phyloP scores from a whole-genome alignment of 768 basidiomycete genomes.

The Dentipellis sp. region DNA sequence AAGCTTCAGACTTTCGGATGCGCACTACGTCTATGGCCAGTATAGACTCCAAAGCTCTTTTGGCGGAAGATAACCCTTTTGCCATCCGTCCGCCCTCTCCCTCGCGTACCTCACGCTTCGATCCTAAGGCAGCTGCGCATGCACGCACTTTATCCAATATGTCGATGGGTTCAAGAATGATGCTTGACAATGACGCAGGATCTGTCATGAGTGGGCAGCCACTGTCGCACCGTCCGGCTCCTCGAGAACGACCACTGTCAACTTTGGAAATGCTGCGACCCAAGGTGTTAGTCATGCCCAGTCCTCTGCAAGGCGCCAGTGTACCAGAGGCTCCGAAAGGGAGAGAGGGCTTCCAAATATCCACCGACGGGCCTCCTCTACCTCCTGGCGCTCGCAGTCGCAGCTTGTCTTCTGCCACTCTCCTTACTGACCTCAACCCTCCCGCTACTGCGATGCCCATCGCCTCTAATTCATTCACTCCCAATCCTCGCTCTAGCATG shows the following conservation, averaged over 20 bases:
- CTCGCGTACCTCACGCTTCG: constrained; percentile 61
- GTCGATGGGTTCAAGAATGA: constrained; percentile 56
- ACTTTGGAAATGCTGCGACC: constrained; percentile 77
- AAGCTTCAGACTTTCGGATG: constrained; percentile 16
- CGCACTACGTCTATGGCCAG: constrained; percentile 16
- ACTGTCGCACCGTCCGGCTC: constrained; percentile 16
- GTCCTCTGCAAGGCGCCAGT: constrained; percentile 56
- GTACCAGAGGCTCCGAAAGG: constrained; percentile 23
- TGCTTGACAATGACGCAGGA: constrained; percentile 43
- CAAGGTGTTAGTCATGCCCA: constrained; percentile 92
- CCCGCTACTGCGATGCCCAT: constrained; percentile 27
- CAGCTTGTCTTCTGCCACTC: constrained; percentile 28
- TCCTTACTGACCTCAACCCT: constrained; percentile 21
- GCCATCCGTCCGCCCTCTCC: constrained; percentile 55
- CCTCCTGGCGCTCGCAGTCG: constrained; percentile 61
- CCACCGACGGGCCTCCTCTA: constrained; percentile 67
- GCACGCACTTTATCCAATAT: constrained; percentile 54
- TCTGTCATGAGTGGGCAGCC: constrained; percentile 27
- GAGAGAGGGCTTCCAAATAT: constrained; percentile 52
- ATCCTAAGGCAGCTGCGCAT: constrained; percentile 62
- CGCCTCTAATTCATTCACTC: constrained; percentile 62
- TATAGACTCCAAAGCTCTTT: constrained; percentile 35
- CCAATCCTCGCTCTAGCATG: constrained; percentile 66
- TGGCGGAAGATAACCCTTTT: constrained; percentile 39
- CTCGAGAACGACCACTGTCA: constrained; percentile 51